Evolutionary conservation across 225 moss, liverwort and hornwort genomes (phyloP), one percentile per base, ranked within the genome.

Genomic region (Bryoerythrophyllum caledonicum): DNA sequence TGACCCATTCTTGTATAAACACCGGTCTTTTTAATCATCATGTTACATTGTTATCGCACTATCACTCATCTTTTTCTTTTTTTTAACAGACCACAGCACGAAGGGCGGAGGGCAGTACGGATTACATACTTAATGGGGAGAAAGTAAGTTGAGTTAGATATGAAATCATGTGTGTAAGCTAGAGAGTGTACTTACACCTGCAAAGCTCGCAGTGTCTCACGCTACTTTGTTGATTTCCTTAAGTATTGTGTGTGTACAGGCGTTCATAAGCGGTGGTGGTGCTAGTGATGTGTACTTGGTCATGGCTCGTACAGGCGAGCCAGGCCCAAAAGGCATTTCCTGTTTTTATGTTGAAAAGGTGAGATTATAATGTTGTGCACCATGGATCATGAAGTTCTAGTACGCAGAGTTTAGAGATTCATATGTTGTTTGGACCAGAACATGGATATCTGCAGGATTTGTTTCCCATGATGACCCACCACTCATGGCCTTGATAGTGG

Each of bases 291-390:
- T 95, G 30, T 99, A 99, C 75, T 83, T 99, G 72, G 82, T 99
- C 44, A 88, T 99, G 99, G 95, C 99, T 80, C 95, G 99, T 60
- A 99, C 95, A 48, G 91, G 95, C 73, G 91, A 78, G 64, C 82
- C 90, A 75, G 99, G 95, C 70, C 81, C 99, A 2, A 92, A 92
- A 83, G 99, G 99, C 84, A 99, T 99, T 77, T 99, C 99, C 48
- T 99, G 99, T 78, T 99, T 99, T 70, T 80, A 87, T 72, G 88
- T 99, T 54, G 93, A 99, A 38, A 91, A 99, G 89, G 99, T 93
- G 73, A 44, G 78, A 69, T 71, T 27, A 10, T 35, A 9, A 25
- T 60, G 54, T 61, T 34, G 34, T 74, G 59, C 43, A 16, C 27
- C 26, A 20, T 52, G 12, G 23, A 75, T 27, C 27, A 44, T 20